Evolutionary conservation across 768 basidiomycete species (phyloP).

Genomic region (Termitomyces sp.): DNA sequence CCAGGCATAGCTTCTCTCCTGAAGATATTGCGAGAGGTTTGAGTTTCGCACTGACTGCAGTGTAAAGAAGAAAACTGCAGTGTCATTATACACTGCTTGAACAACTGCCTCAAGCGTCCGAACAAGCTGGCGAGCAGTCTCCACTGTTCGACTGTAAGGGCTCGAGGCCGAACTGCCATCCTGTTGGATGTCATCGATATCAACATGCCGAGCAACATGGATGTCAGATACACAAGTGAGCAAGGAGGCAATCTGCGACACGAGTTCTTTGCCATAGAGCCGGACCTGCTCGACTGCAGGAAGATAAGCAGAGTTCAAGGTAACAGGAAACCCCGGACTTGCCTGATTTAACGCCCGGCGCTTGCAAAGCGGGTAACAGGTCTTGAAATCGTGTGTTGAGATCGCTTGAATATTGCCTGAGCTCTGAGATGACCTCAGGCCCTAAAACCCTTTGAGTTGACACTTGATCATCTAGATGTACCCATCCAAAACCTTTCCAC

Average conservation of each 20-base stretch:
- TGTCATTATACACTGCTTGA: slow-evolving; percentile 75
- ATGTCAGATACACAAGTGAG: slow-evolving; percentile 60
- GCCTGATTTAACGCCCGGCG: slow-evolving; percentile 33
- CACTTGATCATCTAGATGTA: slow-evolving; percentile 45
- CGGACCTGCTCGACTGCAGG: slow-evolving; percentile 36
- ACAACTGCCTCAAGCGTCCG: slow-evolving; percentile 64
- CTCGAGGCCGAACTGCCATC: slow-evolving; percentile 42
- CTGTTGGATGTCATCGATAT: slow-evolving; percentile 68
- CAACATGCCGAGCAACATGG: slow-evolving; percentile 76
- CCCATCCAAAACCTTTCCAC: slow-evolving; percentile 88
- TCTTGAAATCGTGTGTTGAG: slow-evolving; percentile 46
- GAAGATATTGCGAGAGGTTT: slow-evolving; percentile 23
- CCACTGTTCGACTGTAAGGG: slow-evolving; percentile 59
- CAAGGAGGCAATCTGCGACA: slow-evolving; percentile 54
- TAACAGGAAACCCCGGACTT: slow-evolving; percentile 8
- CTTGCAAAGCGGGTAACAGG: slow-evolving; percentile 28
- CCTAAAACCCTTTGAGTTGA: slow-evolving; percentile 43
- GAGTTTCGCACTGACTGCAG: slow-evolving; percentile 47
- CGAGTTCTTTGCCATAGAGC: slow-evolving; percentile 39
- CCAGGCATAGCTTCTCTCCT: slow-evolving; percentile 28
- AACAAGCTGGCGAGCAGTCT: slow-evolving; percentile 60
- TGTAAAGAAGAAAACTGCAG: slow-evolving; percentile 51
- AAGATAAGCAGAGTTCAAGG: not conserved
- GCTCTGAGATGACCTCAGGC: slow-evolving; percentile 47
- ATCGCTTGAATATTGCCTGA: slow-evolving; percentile 39